Conservation (phyloP, 768 basidiomycete genomes). For the Kwoniella heveanensis region DNA sequence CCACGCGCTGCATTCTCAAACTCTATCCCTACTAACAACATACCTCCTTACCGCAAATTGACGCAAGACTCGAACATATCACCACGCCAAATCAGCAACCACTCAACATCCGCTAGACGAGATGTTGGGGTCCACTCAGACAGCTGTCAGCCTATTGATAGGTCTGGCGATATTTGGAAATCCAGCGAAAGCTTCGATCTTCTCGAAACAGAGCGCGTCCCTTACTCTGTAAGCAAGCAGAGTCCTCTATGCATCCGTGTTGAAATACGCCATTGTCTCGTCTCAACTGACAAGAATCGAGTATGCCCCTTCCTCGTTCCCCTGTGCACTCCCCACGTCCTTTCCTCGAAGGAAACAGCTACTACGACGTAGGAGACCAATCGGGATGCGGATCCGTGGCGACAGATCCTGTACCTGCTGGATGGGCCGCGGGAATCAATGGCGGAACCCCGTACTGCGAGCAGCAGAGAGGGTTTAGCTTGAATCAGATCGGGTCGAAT, state of each 20-base stretch:
- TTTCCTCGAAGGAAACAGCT: constrained; percentile 5
- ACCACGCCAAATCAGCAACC: too few species aligned
- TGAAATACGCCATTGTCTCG: too few species aligned
- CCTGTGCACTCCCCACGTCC: not conserved
- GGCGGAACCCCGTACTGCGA: constrained; percentile 15
- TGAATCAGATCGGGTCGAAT: constrained; percentile 22
- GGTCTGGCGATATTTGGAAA: not conserved
- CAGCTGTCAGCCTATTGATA: not conserved
- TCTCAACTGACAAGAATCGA: too few species aligned
- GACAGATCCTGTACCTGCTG: constrained; percentile 11
- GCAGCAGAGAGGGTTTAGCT: constrained; percentile 11
- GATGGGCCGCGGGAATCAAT: constrained; percentile 21
- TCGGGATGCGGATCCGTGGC: constrained; percentile 3
- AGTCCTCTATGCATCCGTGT: too few species aligned
- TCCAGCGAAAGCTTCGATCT: not conserved
- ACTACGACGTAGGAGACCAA: constrained; percentile 25
- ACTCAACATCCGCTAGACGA: too few species aligned
- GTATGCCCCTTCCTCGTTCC: not conserved
- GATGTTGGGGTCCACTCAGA: not conserved
- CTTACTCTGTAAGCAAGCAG: constrained; percentile 1
- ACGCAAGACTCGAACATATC: too few species aligned
- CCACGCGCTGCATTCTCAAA: too few species aligned
- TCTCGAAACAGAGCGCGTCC: not conserved
- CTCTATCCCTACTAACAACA: too few species aligned
- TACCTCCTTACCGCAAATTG: too few species aligned